Evolutionary conservation across 345 rosid species (phyloP), one percentile per base, ranked within the genome.

Genomic region (Crucihimalaya himalaica): DNA sequence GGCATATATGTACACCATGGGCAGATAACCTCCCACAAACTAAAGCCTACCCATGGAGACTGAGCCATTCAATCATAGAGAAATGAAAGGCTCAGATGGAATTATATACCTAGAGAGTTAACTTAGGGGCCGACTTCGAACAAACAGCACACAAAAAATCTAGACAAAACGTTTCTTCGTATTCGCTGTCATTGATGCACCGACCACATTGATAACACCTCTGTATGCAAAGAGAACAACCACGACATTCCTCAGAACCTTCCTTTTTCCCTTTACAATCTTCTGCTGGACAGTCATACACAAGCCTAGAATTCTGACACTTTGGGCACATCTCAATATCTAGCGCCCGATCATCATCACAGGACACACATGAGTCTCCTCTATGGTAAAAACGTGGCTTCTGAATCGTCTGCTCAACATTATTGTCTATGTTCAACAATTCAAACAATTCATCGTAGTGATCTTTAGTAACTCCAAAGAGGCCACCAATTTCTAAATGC

Each of bases 301-400:
- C 87, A 52, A 95, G 78, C 85, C 88, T 86, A 62, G 81, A 79
- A 56, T 85, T 85, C 79, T 80, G 85, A 82, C 99, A 95, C 76
- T 81, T 84, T 0, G 98, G 99, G 72, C 99, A 95, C 78, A 79
- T 78, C 83, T 95, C 99, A 66, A 95, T 87, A 70, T 95, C 99
- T 58, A 95, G 77, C 16, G 75, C 75, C 69, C 86, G 83, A 61
- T 87, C 92, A 76, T 92, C 97, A 18, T 90, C 94, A 72, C 85
- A 84, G 9, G 92, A 84, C 47, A 86, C 61, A 75, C 86, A 87
- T 28, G 85, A 35, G 16, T 82, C 84, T 75, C 85, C 89, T 79
- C 87, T 80, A 70, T 78, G 81, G 75, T 81, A 95, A 82, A 84
- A 87, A 63, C 75, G 93, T 11, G 89, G 98, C 80, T 84, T 86